Base-by-base conservation (phyloP, 345 rosid genomes). In the Rubroshorea leprosula region DNA sequence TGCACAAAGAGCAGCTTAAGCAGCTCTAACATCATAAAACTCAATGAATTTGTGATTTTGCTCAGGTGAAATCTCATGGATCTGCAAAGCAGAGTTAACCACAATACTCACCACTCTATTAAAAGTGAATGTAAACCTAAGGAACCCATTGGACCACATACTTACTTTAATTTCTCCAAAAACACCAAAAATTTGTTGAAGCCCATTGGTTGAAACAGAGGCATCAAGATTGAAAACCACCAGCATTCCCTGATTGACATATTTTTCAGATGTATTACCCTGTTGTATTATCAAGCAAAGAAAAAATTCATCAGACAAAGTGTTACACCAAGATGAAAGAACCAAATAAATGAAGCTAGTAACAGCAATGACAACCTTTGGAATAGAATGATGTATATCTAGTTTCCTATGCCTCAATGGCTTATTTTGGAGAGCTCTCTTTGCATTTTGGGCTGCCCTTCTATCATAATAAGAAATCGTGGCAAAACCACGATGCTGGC, bases 381-480 rank as follows among this genome's bases (percentile, higher is more conserved):
- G 89, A 70, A 70, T 69, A 59, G 86, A 81, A 74, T 80, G 83
- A 64, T 75, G 94, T 64, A 90, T 76, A 63, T 87, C 94, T 72
- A 90, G 89, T 50, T 80, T 83, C 60, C 68, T 71, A 39, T 75
- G 83, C 76, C 85, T 74, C 66, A 85, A 35, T 22, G 77, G 68
- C 70, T 62, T 73, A 59, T 76, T 73, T 58, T 90, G 94, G 54
- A 90, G 97, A 21, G 78, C 63, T 69, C 73, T 72, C 76, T 77
- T 78, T 25, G 96, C 96, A 26, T 78, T 80, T 45, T 63, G 78
- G 46, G 97, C 89, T 62, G 96, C 94, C 66, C 97, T 78, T 64
- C 85, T 77, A 71, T 90, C 97, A 69, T 77, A 83, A 72, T 85
- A 90, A 9, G 96, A 80, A 55, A 90, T 72, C 76, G 85, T 64